Evolutionary conservation across 176 grass and related monocot genomes (phyloP).

Genomic region (Neostapfia colusana): DNA sequence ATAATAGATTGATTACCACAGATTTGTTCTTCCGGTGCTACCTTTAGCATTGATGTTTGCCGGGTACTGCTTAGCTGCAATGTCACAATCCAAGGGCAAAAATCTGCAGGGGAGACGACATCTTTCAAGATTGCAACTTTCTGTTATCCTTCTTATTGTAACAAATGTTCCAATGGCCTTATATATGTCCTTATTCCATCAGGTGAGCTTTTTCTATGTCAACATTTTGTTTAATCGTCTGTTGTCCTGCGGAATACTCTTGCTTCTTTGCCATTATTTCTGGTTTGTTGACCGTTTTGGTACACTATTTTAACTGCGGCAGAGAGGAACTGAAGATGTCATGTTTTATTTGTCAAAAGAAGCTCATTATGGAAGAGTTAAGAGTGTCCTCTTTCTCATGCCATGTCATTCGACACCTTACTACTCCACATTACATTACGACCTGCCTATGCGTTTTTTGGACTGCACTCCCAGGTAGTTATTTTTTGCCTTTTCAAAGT

Average conservation of each 20-base stretch:
- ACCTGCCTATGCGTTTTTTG: constrained; percentile 82
- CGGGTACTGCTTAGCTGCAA: constrained; percentile 68
- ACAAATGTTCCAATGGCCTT: constrained; percentile 87
- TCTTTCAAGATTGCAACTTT: constrained; percentile 51
- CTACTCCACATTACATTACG: constrained; percentile 87
- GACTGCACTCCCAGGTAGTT: constrained; percentile 88
- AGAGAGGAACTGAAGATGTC: constrained; percentile 96
- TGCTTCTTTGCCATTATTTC: not conserved
- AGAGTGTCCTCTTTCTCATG: constrained; percentile 85
- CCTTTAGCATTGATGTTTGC: constrained; percentile 88
- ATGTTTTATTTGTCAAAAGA: constrained; percentile 82
- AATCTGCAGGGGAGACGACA: constrained; percentile 22
- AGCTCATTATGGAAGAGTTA: constrained; percentile 61
- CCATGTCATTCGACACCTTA: constrained; percentile 96
- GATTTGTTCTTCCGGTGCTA: constrained; percentile 94
- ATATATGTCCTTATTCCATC: constrained; percentile 87
- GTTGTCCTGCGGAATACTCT: not conserved
- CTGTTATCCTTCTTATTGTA: constrained; percentile 63
- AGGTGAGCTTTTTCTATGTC: constrained; percentile 51
- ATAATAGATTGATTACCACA: constrained; percentile 40
- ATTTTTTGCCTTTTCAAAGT: not conserved
- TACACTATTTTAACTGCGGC: constrained; percentile 28
- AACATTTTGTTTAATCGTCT: not conserved
- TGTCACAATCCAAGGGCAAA: constrained; percentile 47
- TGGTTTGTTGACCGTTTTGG: not conserved